Conservation (phyloP, 23 red algal genomes). For the Pyropia haitanensis region DNA sequence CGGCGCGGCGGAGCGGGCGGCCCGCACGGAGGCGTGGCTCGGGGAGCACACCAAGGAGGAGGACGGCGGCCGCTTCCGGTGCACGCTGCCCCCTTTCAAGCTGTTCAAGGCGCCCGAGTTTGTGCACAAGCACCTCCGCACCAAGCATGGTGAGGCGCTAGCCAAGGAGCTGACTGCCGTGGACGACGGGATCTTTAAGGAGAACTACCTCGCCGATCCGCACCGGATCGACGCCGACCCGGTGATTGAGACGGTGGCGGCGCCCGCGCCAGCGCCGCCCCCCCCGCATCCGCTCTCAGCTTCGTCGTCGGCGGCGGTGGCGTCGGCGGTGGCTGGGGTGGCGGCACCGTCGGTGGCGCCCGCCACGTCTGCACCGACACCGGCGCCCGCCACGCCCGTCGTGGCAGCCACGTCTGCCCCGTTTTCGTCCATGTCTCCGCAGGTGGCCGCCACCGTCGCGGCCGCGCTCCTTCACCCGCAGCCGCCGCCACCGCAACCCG, state of each 20-base stretch:
- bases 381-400: too few species aligned
- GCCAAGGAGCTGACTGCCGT: conserved; percentile 7
- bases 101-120: conserved; percentile 57
- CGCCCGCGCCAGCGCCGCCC: too few species aligned
- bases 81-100: conserved; percentile 47
- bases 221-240: background rate
- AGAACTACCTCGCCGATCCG: conserved; percentile 5
- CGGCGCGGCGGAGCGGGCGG: conserved; percentile 11
- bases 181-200: background rate
- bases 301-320: too few species aligned
- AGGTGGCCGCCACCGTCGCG: too few species aligned
- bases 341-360: too few species aligned
- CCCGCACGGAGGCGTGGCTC: conserved; percentile 15
- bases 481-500: too few species aligned
- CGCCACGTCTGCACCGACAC: too few species aligned
- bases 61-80: conserved; percentile 42
- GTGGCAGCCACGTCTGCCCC: too few species aligned
- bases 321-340: too few species aligned
- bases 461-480: too few species aligned
- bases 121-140: conserved; percentile 53
- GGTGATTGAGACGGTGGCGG: background rate
- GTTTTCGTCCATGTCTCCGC: too few species aligned
- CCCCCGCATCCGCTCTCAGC: too few species aligned
- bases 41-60: conserved; percentile 40
- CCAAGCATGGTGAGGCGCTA: conserved; percentile 40